Evolutionary conservation across 495 filamentous ascomycete genomes (phyloP).

Genomic region (Penicillium fimorum): DNA sequence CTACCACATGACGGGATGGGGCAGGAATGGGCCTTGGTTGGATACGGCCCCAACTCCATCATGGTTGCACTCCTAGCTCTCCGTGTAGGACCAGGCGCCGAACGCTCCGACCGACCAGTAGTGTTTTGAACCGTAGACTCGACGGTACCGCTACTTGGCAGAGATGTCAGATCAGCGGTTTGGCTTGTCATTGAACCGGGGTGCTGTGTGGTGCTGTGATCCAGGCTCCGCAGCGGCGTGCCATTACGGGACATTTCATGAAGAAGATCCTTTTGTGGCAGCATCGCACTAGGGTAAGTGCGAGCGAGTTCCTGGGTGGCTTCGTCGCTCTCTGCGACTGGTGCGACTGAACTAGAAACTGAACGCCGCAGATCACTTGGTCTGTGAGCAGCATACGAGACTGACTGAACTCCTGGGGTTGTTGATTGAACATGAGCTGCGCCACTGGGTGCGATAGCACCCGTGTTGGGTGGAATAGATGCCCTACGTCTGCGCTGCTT

Average conservation of each 20-base stretch:
- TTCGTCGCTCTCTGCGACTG: slow-evolving; percentile 75
- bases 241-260: slow-evolving; percentile 83
- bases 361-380: slow-evolving; percentile 89
- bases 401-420: slow-evolving; percentile 32
- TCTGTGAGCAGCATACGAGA: slow-evolving; percentile 60
- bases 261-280: slow-evolving; percentile 75
- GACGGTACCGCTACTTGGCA: slow-evolving; percentile 62
- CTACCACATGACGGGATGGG: slow-evolving; percentile 98
- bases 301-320: slow-evolving; percentile 61
- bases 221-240: slow-evolving; percentile 79
- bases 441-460: slow-evolving; percentile 57
- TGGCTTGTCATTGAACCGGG: slow-evolving; percentile 58
- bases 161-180: slow-evolving; percentile 64
- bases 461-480: slow-evolving; percentile 76
- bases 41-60: slow-evolving; percentile 95
- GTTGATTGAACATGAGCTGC: slow-evolving; percentile 40
- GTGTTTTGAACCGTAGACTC: slow-evolving; percentile 59
- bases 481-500: slow-evolving; percentile 94
- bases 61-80: slow-evolving; percentile 92
- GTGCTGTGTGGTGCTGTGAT: slow-evolving; percentile 73
- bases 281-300: slow-evolving; percentile 62
- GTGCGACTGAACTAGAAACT: slow-evolving; percentile 83
- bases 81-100: slow-evolving; percentile 70
- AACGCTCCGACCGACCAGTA: slow-evolving; percentile 59
- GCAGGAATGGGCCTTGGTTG: slow-evolving; percentile 95